Conservation (phyloP, 2,329 filamentous ascomycete species). For the Iodosphaeria phyllophila region DNA sequence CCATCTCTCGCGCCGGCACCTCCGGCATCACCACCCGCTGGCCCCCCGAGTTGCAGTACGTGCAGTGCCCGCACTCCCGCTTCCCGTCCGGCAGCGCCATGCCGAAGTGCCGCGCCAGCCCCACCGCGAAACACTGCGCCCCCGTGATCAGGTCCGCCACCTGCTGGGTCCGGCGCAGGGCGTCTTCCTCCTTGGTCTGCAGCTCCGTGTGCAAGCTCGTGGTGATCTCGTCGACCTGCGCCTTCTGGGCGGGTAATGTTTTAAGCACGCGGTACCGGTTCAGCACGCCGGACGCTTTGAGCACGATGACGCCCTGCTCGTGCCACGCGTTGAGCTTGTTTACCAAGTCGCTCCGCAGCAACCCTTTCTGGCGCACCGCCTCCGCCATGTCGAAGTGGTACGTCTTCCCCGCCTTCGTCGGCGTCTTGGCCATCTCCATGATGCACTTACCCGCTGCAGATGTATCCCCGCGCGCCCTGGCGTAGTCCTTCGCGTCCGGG, state of each 20-base stretch:
- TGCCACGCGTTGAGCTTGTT: conserved; percentile 34
- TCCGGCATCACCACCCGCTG: conserved; percentile 18
- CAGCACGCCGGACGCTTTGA: conserved; percentile 30
- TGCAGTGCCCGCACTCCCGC: conserved; percentile 34
- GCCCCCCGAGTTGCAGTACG: conserved; percentile 23
- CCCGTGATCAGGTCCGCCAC: conserved; percentile 35
- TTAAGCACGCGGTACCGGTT: conserved; percentile 33
- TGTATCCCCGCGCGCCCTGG: no score
- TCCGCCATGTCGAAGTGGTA: conserved; percentile 28
- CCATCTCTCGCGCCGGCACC: conserved; percentile 17
- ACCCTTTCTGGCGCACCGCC: conserved; percentile 11
- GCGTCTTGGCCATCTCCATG: conserved; percentile 15
- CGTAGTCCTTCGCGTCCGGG: conserved; percentile 15
- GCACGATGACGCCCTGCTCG: conserved; percentile 25
- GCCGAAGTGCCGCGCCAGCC: conserved; percentile 37
- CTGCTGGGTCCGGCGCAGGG: conserved; percentile 27
- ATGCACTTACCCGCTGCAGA: conserved; percentile 26
- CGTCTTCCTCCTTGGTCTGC: conserved; percentile 30
- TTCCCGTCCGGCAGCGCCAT: conserved; percentile 25
- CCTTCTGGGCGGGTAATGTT: conserved; percentile 20
- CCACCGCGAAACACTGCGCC: conserved; percentile 27
- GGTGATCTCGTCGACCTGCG: conserved; percentile 24
- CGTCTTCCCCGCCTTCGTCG: conserved; percentile 22
- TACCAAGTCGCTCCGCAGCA: conserved; percentile 28
- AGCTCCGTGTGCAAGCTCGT: conserved; percentile 30